A percentile compares a stretch with the other conserved stretches of the same genome.
These are phyloP conservation scores for Dipteronia dyeriana DNA, from an alignment of 345 rosid genomes.

Conservation along the genomic window DNA sequence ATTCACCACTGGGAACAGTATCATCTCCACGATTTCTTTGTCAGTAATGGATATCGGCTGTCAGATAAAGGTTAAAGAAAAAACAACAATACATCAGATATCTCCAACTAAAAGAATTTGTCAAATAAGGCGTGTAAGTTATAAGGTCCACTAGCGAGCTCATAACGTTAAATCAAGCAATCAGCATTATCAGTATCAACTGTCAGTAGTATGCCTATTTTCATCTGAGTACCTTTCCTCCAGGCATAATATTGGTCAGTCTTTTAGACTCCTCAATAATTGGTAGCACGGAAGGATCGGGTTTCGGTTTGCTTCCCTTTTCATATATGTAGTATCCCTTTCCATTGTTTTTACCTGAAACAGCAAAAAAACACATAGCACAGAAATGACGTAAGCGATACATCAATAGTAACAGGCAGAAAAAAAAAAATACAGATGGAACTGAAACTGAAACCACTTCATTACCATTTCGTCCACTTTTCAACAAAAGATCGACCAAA, in stretches of 20 bases:
- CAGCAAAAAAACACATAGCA: conserved; percentile 12
- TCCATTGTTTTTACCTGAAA: conserved; percentile 82
- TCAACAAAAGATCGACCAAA: conserved; percentile 63
- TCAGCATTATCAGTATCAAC: neutral
- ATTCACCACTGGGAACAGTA: conserved; percentile 86
- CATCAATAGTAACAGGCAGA: conserved; percentile 2
- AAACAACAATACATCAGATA: conserved; percentile 20
- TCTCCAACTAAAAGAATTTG: conserved; percentile 9
- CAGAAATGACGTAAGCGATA: neutral
- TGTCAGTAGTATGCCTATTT: conserved; percentile 15
- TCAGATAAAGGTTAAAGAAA: conserved; percentile 18
- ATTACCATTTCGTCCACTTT: conserved; percentile 82
- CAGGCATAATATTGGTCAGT: conserved; percentile 76
- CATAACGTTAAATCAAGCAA: conserved; percentile 3
- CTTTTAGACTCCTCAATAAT: conserved; percentile 72
- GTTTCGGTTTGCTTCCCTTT: conserved; percentile 83
- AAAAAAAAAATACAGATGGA: conserved; percentile 11
- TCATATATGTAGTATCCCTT: conserved; percentile 82
- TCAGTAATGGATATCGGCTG: conserved; percentile 82
- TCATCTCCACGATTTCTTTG: conserved; percentile 84
- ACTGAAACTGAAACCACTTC: neutral
- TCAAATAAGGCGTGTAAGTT: neutral
- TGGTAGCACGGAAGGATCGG: conserved; percentile 74
- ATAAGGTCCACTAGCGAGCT: neutral
- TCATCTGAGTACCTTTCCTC: conserved; percentile 69